Conservation (phyloP, 2,329 filamentous ascomycete genomes). For the Tolypocladium pustulatum region DNA sequence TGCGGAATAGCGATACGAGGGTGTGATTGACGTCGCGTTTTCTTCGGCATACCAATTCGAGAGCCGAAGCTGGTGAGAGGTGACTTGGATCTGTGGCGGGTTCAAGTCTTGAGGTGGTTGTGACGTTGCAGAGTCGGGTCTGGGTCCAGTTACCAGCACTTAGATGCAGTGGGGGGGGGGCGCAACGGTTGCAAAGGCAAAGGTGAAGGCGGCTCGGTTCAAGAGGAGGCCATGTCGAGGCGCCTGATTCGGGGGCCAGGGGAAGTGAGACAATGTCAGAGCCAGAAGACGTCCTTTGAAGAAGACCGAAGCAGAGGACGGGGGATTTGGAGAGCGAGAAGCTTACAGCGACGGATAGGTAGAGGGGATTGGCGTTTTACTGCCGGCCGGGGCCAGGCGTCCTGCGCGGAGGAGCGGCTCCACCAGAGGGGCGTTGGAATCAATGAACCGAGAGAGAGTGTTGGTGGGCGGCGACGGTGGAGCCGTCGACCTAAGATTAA, state of each 20-base stretch:
- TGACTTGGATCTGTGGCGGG: not conserved
- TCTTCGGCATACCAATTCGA: not conserved
- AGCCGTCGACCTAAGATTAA: not conserved
- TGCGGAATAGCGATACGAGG: not conserved
- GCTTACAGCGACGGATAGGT: not conserved
- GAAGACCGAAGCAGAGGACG: not conserved
- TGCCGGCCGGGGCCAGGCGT: not conserved
- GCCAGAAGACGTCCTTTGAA: not conserved
- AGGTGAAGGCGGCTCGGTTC: not conserved
- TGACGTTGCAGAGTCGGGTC: not conserved
- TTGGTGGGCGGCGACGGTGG: not conserved
- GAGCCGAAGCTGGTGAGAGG: not conserved
- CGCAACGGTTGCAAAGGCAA: not conserved
- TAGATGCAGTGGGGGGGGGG: not conserved
- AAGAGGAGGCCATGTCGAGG: not conserved
- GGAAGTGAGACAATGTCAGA: not conserved
- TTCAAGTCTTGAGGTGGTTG: not conserved
- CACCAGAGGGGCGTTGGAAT: not conserved
- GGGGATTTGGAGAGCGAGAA: not conserved
- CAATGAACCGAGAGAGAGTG: not conserved
- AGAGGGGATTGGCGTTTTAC: not conserved
- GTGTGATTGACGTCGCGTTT: not conserved
- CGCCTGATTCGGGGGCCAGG: not conserved
- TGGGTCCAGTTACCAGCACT: not conserved
- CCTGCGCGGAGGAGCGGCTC: not conserved